These are phyloP conservation scores for Diutina catenulata DNA, from an alignment of 1,139 yeast genomes.

Conservation along the genomic window DNA sequence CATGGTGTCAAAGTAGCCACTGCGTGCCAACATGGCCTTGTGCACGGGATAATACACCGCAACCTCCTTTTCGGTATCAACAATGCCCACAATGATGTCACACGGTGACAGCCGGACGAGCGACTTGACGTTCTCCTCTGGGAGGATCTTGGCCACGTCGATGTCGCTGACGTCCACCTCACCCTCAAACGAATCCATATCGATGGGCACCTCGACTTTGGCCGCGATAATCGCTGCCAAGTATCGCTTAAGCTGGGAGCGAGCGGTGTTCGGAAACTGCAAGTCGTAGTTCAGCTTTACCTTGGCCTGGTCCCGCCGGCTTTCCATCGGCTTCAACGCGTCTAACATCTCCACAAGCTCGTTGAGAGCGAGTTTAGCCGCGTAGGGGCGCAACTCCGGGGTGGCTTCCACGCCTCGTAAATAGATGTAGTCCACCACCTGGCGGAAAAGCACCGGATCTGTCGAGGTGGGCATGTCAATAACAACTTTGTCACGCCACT, in stretches of 20 bases:
- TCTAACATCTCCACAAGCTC: conserved; percentile 25
- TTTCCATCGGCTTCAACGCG: conserved; percentile 5
- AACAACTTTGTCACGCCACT: conserved; percentile 16
- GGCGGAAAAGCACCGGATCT: conserved; percentile 19
- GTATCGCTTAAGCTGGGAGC: conserved; percentile 30
- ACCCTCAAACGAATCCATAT: conserved; percentile 6
- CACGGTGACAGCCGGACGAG: conserved; percentile 24
- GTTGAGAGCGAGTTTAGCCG: conserved; percentile 22
- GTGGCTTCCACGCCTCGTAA: conserved; percentile 18
- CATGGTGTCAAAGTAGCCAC: conserved; percentile 58
- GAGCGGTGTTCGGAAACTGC: conserved; percentile 34
- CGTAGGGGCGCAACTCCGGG: conserved; percentile 18
- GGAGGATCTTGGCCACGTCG: conserved; percentile 12
- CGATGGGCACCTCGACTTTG: conserved; percentile 7
- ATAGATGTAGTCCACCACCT: conserved; percentile 42
- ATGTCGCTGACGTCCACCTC: conserved; percentile 22
- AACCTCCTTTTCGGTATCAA: conserved; percentile 18
- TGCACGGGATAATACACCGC: conserved; percentile 48
- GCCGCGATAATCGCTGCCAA: conserved; percentile 27
- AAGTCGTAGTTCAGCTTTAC: conserved; percentile 33
- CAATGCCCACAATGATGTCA: conserved; percentile 35
- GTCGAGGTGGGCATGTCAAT: conserved; percentile 15
- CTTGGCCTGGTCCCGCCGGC: conserved; percentile 20
- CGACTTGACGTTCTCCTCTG: conserved; percentile 10
- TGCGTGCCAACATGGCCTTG: conserved; percentile 44